These are phyloP conservation scores for Tetradesmus obliquus DNA, from an alignment of 139 green algal species.

Conservation along the genomic window DNA sequence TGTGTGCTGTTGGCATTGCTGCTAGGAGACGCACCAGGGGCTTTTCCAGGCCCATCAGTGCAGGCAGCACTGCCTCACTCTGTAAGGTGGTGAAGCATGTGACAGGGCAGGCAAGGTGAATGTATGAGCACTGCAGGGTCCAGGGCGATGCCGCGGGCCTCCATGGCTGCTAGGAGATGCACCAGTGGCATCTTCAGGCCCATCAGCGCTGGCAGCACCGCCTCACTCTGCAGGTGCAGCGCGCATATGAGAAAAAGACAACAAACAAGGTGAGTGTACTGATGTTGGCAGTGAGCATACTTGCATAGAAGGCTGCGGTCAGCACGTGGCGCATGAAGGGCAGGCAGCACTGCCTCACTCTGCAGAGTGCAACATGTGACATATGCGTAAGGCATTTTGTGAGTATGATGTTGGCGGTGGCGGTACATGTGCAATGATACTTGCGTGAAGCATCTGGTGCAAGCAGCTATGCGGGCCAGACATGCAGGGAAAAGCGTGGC, in stretches of 20 bases:
- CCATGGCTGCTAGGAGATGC: slow-evolving; percentile 76
- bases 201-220: slow-evolving; percentile 59
- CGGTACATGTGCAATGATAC: too few species aligned
- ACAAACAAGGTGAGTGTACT: not conserved
- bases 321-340: slow-evolving; percentile 76
- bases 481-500: too few species aligned
- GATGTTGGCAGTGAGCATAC: slow-evolving; percentile 55
- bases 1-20: slow-evolving; percentile 59
- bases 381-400: too few species aligned
- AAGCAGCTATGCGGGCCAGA: too few species aligned
- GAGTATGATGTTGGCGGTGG: too few species aligned
- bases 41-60: slow-evolving; percentile 73
- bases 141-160: slow-evolving; percentile 70
- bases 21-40: slow-evolving; percentile 77
- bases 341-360: slow-evolving; percentile 52
- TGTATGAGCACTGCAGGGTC: slow-evolving; percentile 45
- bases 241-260: too few species aligned
- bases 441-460: too few species aligned
- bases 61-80: slow-evolving; percentile 51
- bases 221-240: slow-evolving; percentile 38
- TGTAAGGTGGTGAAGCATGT: not conserved
- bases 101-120: too few species aligned
- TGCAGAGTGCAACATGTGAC: slow-evolving; percentile 6
- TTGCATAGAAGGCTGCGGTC: too few species aligned
- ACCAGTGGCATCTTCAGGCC: slow-evolving; percentile 83